Conservation (phyloP, 129 eudicot genomes). For the Flaveria linearis region DNA sequence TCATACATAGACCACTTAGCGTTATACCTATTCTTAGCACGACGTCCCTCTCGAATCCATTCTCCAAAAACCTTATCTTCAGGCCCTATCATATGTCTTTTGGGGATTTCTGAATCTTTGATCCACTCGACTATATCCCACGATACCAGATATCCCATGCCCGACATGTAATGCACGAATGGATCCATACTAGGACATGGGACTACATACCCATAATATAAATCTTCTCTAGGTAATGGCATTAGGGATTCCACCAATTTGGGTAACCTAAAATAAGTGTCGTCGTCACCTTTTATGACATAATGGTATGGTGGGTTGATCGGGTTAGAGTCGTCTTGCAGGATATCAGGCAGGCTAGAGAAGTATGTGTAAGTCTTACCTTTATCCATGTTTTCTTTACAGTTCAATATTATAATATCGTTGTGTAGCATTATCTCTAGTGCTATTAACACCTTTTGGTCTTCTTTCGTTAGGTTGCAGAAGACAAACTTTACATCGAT, state of each 20-base stretch:
- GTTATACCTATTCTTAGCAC: constrained; percentile 65
- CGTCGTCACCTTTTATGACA: constrained; percentile 83
- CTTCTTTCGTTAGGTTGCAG: constrained; percentile 91
- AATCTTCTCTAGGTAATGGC: constrained; percentile 70
- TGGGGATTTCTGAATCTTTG: constrained; percentile 59
- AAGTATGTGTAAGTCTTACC: constrained; percentile 87
- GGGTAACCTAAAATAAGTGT: constrained; percentile 59
- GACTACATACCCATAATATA: constrained; percentile 81
- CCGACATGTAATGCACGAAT: constrained; percentile 84
- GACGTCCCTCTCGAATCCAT: constrained; percentile 63
- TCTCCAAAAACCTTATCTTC: constrained; percentile 78
- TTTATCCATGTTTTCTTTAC: constrained; percentile 83
- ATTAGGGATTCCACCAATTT: constrained; percentile 58
- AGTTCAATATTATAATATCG: constrained; percentile 77
- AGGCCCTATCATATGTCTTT: constrained; percentile 55
- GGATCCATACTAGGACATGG: constrained; percentile 95
- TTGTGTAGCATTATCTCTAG: constrained; percentile 77
- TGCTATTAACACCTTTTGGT: constrained; percentile 67
- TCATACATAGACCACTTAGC: constrained; percentile 96
- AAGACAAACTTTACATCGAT: constrained; percentile 79
- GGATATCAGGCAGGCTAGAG: constrained; percentile 75
- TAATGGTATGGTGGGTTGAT: constrained; percentile 76
- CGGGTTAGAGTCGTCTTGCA: constrained; percentile 22
- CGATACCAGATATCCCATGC: constrained; percentile 80
- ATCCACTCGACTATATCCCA: constrained; percentile 96